Conservation (phyloP, 345 rosid genomes). For the Salix dunnii region DNA sequence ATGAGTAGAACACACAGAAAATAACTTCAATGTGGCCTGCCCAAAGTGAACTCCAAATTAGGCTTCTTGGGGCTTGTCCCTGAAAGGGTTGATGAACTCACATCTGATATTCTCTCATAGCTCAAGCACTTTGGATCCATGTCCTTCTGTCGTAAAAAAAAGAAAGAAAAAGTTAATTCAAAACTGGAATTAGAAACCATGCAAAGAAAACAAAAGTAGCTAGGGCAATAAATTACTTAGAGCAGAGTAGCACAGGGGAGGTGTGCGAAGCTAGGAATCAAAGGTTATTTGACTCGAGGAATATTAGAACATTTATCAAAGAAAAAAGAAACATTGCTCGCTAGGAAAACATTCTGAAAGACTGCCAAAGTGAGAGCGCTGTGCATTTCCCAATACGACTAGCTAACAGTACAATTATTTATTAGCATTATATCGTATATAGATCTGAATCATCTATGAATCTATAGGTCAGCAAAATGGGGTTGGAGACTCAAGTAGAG, state of each 20-base stretch:
- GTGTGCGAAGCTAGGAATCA: slow-evolving; percentile 28
- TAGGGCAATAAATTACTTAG: background rate
- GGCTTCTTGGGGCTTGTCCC: slow-evolving; percentile 83
- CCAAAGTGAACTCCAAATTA: slow-evolving; percentile 93
- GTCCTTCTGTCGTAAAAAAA: slow-evolving; percentile 45
- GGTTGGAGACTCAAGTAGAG: slow-evolving; percentile 22
- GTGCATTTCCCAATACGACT: slow-evolving; percentile 17
- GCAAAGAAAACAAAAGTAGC: background rate
- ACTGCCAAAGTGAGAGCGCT: slow-evolving; percentile 21
- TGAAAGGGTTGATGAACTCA: slow-evolving; percentile 67
- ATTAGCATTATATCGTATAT: background rate
- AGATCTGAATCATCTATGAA: slow-evolving; percentile 7
- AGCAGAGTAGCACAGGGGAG: slow-evolving; percentile 14
- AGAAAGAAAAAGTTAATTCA: background rate
- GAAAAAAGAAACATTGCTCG: slow-evolving; percentile 7
- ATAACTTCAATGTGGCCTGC: slow-evolving; percentile 65
- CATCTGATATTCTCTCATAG: slow-evolving; percentile 76
- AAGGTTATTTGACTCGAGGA: slow-evolving; percentile 46
- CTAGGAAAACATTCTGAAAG: slow-evolving; percentile 27
- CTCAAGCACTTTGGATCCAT: slow-evolving; percentile 63
- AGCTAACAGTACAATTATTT: background rate
- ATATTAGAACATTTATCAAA: slow-evolving; percentile 35
- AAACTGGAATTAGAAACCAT: background rate
- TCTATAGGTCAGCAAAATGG: slow-evolving; percentile 19
- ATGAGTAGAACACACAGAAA: slow-evolving; percentile 10